phyloP scores from a whole-genome alignment of 2,329 filamentous ascomycete genomes.

The Aphanoascus verrucosus region DNA sequence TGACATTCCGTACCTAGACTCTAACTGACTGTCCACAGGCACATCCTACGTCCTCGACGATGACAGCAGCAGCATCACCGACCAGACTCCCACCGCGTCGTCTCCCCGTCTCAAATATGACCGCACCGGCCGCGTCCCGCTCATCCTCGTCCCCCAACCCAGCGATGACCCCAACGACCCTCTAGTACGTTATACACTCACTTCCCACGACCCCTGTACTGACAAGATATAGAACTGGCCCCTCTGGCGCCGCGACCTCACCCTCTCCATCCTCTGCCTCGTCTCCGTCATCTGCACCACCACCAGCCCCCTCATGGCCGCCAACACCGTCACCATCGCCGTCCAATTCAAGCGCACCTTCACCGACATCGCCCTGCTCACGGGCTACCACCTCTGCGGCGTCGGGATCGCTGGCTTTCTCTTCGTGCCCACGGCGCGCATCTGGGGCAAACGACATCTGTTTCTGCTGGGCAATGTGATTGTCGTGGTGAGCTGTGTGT shows the following conservation, averaged over 20 bases:
- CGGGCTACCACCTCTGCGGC: slow-evolving; percentile 77
- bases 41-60: slow-evolving; percentile 53
- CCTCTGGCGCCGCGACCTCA: slow-evolving; percentile 71
- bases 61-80: slow-evolving; percentile 38
- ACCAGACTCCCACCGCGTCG: slow-evolving; percentile 25
- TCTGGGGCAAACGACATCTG: slow-evolving; percentile 86
- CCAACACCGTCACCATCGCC: slow-evolving; percentile 70
- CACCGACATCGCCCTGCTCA: slow-evolving; percentile 68
- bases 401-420: slow-evolving; percentile 71
- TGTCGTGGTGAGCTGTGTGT: slow-evolving; percentile 61
- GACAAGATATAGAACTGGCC: slow-evolving; percentile 63
- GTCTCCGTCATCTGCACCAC: slow-evolving; percentile 74
- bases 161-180: slow-evolving; percentile 87
- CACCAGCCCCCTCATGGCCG: slow-evolving; percentile 75
- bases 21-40: slow-evolving; percentile 19
- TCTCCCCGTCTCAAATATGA: slow-evolving; percentile 60
- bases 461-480: slow-evolving; percentile 69
- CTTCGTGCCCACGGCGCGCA: slow-evolving; percentile 74
- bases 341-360: slow-evolving; percentile 56
- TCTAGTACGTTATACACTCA: slow-evolving; percentile 51
- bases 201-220: too few relatives aligned
- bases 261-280: slow-evolving; percentile 66
- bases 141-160: slow-evolving; percentile 82
- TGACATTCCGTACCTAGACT: neutral
- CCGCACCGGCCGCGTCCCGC: slow-evolving; percentile 51